phyloP scores from a whole-genome alignment of 2,329 filamentous ascomycete species.

The Dactylellina sp. region DNA sequence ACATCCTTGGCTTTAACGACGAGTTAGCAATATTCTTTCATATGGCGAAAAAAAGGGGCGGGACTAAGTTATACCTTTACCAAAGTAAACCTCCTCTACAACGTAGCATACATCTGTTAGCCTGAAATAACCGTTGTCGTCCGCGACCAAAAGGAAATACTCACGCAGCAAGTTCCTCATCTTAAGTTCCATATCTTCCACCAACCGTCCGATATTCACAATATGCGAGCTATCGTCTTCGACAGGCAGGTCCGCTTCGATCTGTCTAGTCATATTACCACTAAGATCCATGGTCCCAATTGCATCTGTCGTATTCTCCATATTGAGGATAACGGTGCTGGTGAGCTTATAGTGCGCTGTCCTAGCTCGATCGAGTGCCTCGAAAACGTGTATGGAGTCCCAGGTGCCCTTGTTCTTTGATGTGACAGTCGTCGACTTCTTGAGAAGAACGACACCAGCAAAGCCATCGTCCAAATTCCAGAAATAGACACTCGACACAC shows the following conservation, averaged over 20 bases:
- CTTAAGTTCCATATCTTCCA: conserved; percentile 99
- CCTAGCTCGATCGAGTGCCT: conserved; percentile 90
- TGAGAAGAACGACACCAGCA: conserved; percentile 91
- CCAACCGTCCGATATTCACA: conserved; percentile 86
- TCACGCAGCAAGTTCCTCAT: conserved; percentile 91
- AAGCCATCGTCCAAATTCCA: conserved; percentile 99
- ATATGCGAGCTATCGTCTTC: conserved; percentile 94
- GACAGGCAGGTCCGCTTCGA: conserved; percentile 89
- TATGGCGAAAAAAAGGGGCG: not conserved
- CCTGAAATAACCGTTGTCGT: conserved; percentile 58
- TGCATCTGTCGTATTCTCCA: conserved; percentile 75
- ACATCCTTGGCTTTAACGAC: conserved; percentile 82
- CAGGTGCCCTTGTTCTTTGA: conserved; percentile 81
- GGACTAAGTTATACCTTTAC: conserved; percentile 70
- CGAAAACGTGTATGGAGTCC: conserved; percentile 99
- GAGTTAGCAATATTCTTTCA: conserved; percentile 7
- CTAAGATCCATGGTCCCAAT: conserved; percentile 90
- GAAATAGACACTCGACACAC: conserved; percentile 94
- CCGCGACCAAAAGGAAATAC: conserved; percentile 57
- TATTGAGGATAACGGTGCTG: conserved; percentile 91
- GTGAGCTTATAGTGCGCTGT: conserved; percentile 97
- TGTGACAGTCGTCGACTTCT: conserved; percentile 81
- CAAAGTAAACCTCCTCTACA: conserved; percentile 94
- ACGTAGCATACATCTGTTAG: conserved; percentile 7
- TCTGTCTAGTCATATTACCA: conserved; percentile 97